Base-by-base conservation (phyloP, 2,329 filamentous ascomycete genomes). In the Penicillium frequentans region DNA sequence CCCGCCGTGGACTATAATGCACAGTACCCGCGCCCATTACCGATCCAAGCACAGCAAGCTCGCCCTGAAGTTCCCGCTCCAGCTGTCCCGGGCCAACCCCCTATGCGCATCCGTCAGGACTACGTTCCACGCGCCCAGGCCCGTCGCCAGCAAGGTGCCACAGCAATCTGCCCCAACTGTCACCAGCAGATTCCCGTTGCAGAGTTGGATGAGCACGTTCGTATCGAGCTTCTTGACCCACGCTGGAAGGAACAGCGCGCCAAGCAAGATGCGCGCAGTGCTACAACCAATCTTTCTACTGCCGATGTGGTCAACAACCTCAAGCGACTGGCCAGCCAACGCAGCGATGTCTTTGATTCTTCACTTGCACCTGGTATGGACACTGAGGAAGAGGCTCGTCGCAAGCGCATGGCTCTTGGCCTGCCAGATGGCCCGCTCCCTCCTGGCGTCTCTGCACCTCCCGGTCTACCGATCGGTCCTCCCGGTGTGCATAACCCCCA, bases 221-320 rank as follows among this genome's bases (percentile, higher is more conserved):
- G 90, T 75, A 96, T 98, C 71, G 93, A 98, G 76, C 83, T 97
- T 47, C 84, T 97, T 57, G 93, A 98, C 72, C 93, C 93, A 0
- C 86, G 90, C 57, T 98, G 93, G 93, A 96, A 96, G 73, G 93
- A 97, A 72, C 93, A 98, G 73, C 91, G 92, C 65, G 90, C 90
- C 56, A 96, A 96, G 73, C 87, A 90, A 16, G 91, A 96, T 46
- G 86, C 90, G 13, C 88, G 93, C 60, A 91, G 89, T 62, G 86
- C 90, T 1, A 93, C 90, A 0, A 96, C 92, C 10, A 97, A 96
- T 67, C 78, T 96, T 10, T 90, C 89, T 1, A 93, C 91, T 3
- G 86, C 84, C 33, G 93, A 98, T 66, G 91, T 96, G 46, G 93
- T 92, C 51, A 93, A 91, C 73, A 97, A 98, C 72, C 84, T 98